Percentiles rank a stretch among this genome's conserved stretches.
Conservation (phyloP, 805 yeast species). For the Ogataea minuta region DNA sequence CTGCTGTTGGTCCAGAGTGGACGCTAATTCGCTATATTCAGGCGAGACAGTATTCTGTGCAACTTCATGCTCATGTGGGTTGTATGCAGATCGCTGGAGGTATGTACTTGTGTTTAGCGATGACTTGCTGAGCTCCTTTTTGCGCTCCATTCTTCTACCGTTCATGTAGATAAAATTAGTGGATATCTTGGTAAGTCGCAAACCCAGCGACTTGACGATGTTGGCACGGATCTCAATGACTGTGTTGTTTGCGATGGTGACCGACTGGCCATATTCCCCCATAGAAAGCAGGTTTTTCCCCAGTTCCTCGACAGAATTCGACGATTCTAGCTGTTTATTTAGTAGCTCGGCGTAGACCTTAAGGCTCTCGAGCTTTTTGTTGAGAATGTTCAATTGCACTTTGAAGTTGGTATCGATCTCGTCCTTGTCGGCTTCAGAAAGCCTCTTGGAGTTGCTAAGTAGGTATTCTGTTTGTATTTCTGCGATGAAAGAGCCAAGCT, state of each 20-base stretch:
- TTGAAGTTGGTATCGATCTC: conserved; percentile 29
- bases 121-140: conserved; percentile 37
- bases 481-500: conserved; percentile 34
- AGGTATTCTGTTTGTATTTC: conserved; percentile 38
- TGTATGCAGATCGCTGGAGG: conserved; percentile 4
- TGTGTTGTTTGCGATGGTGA: conserved; percentile 36
- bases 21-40: conserved; percentile 35
- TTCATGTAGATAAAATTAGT: conserved; percentile 48
- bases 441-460: conserved; percentile 26
- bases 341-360: conserved; percentile 38
- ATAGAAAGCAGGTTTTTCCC: conserved; percentile 31
- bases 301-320: conserved; percentile 49
- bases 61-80: conserved; percentile 31
- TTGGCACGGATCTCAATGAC: conserved; percentile 46
- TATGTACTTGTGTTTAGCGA: conserved; percentile 25
- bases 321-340: conserved; percentile 46
- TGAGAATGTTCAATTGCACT: conserved; percentile 22
- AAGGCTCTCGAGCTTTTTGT: conserved; percentile 29
- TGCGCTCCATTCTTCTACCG: conserved; percentile 44
- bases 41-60: conserved; percentile 35
- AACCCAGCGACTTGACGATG: conserved; percentile 47
- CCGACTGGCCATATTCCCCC: conserved; percentile 38
- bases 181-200: conserved; percentile 42
- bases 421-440: conserved; percentile 29
- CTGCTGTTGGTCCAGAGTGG: conserved; percentile 45